Conservation (phyloP, 1,284 basidiomycete species). For the Leccinum huronense region DNA sequence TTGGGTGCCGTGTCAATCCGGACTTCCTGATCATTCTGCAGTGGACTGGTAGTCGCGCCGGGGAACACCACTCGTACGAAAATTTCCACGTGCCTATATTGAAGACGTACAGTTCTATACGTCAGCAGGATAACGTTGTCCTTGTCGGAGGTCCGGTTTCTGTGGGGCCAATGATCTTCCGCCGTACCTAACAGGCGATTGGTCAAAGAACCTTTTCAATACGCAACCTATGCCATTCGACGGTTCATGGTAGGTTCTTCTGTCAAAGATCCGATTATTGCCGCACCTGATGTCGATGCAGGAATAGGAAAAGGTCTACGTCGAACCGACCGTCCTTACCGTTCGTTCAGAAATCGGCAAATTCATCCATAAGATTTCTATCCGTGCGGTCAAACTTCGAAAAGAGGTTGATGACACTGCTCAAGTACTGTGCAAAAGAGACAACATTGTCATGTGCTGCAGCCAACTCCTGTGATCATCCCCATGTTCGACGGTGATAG, state of each 20-base stretch:
- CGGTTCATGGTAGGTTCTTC: slow-evolving; percentile 93
- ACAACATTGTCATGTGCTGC: not conserved
- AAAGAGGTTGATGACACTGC: slow-evolving; percentile 90
- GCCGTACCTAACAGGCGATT: slow-evolving; percentile 96
- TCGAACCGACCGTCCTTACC: slow-evolving; percentile 92
- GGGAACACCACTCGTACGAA: slow-evolving; percentile 97
- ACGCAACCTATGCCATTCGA: slow-evolving; percentile 98
- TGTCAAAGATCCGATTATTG: slow-evolving; percentile 96
- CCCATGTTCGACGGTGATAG: not conserved
- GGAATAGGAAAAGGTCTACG: slow-evolving; percentile 94
- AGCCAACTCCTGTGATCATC: not conserved
- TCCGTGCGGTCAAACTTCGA: slow-evolving; percentile 95
- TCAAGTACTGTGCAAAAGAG: not conserved
- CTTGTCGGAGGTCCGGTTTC: slow-evolving; percentile 96
- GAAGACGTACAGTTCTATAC: slow-evolving; percentile 86
- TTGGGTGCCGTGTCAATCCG: slow-evolving; percentile 84
- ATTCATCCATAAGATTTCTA: slow-evolving; percentile 99
- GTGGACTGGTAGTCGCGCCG: slow-evolving; percentile 98
- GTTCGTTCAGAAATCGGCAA: slow-evolving; percentile 98
- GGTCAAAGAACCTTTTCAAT: slow-evolving; percentile 81
- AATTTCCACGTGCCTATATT: slow-evolving; percentile 98
- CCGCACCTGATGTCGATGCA: slow-evolving; percentile 88
- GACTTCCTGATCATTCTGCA: slow-evolving; percentile 97
- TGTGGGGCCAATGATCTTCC: slow-evolving; percentile 94
- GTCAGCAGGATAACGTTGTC: slow-evolving; percentile 84